Evolutionary conservation across 306 rosid genomes (phyloP).

Genomic region (Adenanthera pavonina): DNA sequence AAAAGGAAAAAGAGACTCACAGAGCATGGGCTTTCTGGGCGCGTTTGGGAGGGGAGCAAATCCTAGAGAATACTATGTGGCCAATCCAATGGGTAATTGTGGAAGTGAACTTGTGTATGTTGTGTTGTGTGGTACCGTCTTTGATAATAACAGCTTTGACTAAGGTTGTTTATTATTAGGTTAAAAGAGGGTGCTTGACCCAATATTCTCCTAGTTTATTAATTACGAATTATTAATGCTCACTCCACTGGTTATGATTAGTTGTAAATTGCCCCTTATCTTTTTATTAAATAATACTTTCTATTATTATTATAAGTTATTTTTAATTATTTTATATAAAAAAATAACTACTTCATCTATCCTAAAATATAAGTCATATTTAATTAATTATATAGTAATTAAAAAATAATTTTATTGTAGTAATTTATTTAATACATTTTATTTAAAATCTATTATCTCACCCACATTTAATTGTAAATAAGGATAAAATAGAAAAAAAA

Average conservation of each 20-base stretch:
- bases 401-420: no score
- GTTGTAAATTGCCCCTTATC: neutral
- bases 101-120: neutral
- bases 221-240: neutral
- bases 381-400: no score
- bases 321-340: no score
- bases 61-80: no score
- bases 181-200: conserved; percentile 11
- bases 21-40: conserved; percentile 5
- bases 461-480: no score
- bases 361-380: no score
- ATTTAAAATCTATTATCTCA: no score
- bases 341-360: no score
- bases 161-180: neutral
- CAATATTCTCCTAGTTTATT: neutral
- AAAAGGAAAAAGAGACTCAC: conserved; percentile 6
- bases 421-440: no score
- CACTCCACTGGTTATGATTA: neutral
- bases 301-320: no score
- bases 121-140: neutral
- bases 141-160: conserved; percentile 21
- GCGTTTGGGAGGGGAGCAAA: neutral
- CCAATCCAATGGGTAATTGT: neutral
- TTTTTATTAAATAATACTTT: no score
- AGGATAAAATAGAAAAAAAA: no score